Evolutionary conservation across 305 asterid genomes (phyloP).

Genomic region (Solanum hybrid): DNA sequence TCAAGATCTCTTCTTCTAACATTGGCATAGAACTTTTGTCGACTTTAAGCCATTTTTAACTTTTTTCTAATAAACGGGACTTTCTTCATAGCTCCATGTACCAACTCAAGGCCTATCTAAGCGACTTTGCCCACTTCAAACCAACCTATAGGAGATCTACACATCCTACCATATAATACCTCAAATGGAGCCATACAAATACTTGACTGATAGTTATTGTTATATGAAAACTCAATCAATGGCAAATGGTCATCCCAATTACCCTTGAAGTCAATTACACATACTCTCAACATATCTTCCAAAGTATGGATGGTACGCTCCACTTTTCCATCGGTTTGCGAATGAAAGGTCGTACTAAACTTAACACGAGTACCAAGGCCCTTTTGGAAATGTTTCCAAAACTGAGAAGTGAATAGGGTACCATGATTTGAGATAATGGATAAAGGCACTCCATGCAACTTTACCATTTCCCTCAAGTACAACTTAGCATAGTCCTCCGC

Average conservation of each 20-base stretch:
- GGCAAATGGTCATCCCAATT: not conserved
- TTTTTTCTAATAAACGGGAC: too few relatives aligned
- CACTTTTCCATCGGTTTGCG: not conserved
- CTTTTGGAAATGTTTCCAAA: not conserved
- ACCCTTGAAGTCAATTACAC: not conserved
- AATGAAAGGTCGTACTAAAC: not conserved
- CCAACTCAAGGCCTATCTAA: too few relatives aligned
- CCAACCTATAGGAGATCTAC: not conserved
- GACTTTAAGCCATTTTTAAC: not conserved
- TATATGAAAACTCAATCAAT: not conserved
- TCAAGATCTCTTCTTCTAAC: not conserved
- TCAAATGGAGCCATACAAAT: not conserved
- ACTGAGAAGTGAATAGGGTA: not conserved
- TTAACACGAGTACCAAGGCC: not conserved
- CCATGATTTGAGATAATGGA: not conserved
- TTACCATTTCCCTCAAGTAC: not conserved
- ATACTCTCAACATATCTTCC: not conserved
- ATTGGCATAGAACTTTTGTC: not conserved
- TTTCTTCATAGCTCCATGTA: too few relatives aligned
- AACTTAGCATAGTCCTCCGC: not conserved
- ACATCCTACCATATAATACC: not conserved
- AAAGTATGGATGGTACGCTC: not conserved
- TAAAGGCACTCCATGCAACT: not conserved
- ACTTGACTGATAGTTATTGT: not conserved
- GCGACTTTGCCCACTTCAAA: not conserved